Evolutionary conservation across 768 basidiomycete species (phyloP).

Genomic region (Trametes cinnabarina): DNA sequence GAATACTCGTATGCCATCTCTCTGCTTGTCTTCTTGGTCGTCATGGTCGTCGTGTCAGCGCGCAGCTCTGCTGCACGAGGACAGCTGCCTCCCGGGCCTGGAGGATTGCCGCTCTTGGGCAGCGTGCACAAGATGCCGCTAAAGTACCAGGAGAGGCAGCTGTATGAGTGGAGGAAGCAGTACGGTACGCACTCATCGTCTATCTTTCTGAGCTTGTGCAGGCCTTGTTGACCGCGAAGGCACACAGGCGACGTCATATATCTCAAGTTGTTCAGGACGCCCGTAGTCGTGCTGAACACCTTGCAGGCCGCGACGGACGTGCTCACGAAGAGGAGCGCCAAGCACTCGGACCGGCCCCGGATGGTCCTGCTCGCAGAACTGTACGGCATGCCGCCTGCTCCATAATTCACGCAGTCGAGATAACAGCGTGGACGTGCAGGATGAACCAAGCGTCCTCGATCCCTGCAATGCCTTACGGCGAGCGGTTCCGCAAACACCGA

Average conservation of each 20-base stretch:
- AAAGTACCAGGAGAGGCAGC: slow-evolving; percentile 7
- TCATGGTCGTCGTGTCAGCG: too few species aligned
- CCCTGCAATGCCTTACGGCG: slow-evolving; percentile 4
- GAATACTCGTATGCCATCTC: too few species aligned
- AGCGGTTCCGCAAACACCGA: slow-evolving; percentile 17
- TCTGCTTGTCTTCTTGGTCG: too few species aligned
- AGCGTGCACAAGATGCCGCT: slow-evolving; percentile 20
- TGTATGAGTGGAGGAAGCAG: slow-evolving; percentile 12
- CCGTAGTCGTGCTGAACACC: slow-evolving; percentile 27
- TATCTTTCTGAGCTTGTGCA: not conserved
- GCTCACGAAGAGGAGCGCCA: slow-evolving; percentile 26
- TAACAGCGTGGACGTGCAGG: too few species aligned
- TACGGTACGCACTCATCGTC: slow-evolving; percentile 9
- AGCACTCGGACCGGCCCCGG: slow-evolving; percentile 29
- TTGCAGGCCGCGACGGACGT: slow-evolving; percentile 27
- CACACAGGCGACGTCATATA: slow-evolving; percentile 21
- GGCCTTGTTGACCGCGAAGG: not conserved
- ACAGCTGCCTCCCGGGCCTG: slow-evolving; percentile 21
- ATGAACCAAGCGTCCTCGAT: slow-evolving; percentile 11
- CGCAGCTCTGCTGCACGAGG: too few species aligned
- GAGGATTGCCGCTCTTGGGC: slow-evolving; percentile 17
- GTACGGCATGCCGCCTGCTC: not conserved
- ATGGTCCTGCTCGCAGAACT: slow-evolving; percentile 21
- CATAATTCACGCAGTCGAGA: not conserved
- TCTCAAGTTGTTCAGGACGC: slow-evolving; percentile 17